phyloP scores from a whole-genome alignment of 1,139 yeast species.

The Candida sp. region DNA sequence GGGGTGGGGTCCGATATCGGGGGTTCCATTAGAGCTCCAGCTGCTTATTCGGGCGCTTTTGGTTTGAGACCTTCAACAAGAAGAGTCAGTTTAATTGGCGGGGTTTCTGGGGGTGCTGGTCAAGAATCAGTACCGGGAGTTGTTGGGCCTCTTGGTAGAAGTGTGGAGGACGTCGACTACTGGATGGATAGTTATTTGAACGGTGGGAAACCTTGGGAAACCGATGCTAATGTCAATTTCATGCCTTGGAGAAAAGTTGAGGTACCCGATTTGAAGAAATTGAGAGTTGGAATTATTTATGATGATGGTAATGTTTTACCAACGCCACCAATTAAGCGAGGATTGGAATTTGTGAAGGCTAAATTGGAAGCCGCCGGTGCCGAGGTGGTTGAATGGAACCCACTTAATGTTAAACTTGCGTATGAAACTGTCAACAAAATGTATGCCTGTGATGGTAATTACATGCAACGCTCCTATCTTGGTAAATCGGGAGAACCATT shows the following conservation, averaged over 20 bases:
- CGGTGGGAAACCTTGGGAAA: slow-evolving; percentile 67
- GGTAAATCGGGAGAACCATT: slow-evolving; percentile 68
- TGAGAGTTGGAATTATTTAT: slow-evolving; percentile 37
- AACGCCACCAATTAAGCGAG: slow-evolving; percentile 57
- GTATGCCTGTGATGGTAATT: slow-evolving; percentile 62
- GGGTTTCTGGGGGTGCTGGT: slow-evolving; percentile 52
- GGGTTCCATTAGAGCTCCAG: slow-evolving; percentile 74
- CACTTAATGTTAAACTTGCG: slow-evolving; percentile 49
- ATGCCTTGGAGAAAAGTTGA: slow-evolving; percentile 61
- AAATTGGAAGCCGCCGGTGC: slow-evolving; percentile 30
- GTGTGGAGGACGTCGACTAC: slow-evolving; percentile 61
- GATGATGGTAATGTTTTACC: slow-evolving; percentile 36
- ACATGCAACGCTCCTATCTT: slow-evolving; percentile 47
- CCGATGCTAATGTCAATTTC: slow-evolving; percentile 53
- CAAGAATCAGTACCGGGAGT: slow-evolving; percentile 60
- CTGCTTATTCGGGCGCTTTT: slow-evolving; percentile 64
- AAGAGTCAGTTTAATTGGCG: slow-evolving; percentile 52
- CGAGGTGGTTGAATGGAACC: slow-evolving; percentile 43
- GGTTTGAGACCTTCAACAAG: slow-evolving; percentile 71
- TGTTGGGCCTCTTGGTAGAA: slow-evolving; percentile 60
- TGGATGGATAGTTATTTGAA: slow-evolving; percentile 57
- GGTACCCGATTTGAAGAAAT: slow-evolving; percentile 34
- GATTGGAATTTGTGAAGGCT: slow-evolving; percentile 21
- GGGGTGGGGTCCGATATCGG: slow-evolving; percentile 82
- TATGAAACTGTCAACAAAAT: slow-evolving; percentile 47